These are phyloP conservation scores for Heliamphora pulchella DNA, from an alignment of 179 eudicot species.

Conservation along the genomic window DNA sequence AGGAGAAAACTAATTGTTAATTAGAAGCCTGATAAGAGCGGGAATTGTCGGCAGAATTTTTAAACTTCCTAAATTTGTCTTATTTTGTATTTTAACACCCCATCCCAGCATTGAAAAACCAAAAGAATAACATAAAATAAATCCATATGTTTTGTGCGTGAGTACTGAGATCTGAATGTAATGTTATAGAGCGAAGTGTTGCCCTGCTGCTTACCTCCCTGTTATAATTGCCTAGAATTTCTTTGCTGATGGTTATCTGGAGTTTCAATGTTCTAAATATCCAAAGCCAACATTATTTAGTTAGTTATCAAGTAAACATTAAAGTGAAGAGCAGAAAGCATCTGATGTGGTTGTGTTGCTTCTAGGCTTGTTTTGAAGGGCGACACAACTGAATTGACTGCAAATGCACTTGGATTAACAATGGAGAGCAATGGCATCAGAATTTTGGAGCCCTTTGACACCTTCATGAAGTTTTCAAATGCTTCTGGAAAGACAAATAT, in stretches of 20 bases:
- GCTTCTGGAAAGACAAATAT: constrained; percentile 78
- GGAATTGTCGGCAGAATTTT: not conserved
- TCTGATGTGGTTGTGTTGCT: constrained; percentile 18
- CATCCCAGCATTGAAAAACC: not conserved
- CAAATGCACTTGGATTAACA: constrained; percentile 77
- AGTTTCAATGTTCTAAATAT: not conserved
- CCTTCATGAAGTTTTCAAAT: constrained; percentile 64
- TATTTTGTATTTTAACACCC: not conserved
- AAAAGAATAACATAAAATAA: not conserved
- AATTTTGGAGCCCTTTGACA: constrained; percentile 96
- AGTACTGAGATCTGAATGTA: not conserved
- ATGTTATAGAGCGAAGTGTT: not conserved
- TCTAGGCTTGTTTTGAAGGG: constrained; percentile 85
- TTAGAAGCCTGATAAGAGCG: not conserved
- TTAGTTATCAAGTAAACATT: not conserved
- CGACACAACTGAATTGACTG: constrained; percentile 73
- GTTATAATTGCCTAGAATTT: not conserved
- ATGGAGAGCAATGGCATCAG: constrained; percentile 96
- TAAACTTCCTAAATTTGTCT: not conserved
- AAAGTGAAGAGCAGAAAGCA: not conserved
- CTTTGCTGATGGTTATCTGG: not conserved
- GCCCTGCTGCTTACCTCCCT: not conserved
- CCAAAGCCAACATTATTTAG: not conserved
- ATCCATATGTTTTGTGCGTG: not conserved
- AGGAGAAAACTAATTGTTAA: not conserved